Evolutionary conservation across 208 protist species (phyloP).

Genomic region (Trypanosoma cruzi): DNA sequence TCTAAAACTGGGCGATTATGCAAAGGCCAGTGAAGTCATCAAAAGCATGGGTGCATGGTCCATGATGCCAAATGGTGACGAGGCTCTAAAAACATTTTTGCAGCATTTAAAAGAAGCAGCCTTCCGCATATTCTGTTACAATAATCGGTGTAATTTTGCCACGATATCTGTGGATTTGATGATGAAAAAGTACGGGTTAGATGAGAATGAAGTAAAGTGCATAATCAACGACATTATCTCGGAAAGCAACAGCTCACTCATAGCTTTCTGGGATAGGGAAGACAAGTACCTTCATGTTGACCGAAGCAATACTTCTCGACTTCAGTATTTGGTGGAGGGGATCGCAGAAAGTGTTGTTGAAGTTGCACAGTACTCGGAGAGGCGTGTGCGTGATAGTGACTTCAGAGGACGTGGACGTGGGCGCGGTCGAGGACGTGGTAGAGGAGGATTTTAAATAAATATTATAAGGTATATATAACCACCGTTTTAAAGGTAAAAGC

Average conservation of each 20-base stretch:
- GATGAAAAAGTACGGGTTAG: constrained; percentile 78
- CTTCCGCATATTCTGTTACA: constrained; percentile 79
- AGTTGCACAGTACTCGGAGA: constrained; percentile 68
- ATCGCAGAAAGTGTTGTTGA: constrained; percentile 61
- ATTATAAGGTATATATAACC: background rate
- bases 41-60: constrained; percentile 65
- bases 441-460: constrained; percentile 11
- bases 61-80: constrained; percentile 54
- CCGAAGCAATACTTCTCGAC: constrained; percentile 74
- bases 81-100: constrained; percentile 49
- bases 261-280: constrained; percentile 87
- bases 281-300: constrained; percentile 83
- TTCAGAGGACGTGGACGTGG: constrained; percentile 55
- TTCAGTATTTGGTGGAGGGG: constrained; percentile 84
- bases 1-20: constrained; percentile 77
- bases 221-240: constrained; percentile 76
- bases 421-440: constrained; percentile 41
- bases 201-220: constrained; percentile 54
- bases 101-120: constrained; percentile 71
- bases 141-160: constrained; percentile 76
- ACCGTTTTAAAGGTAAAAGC: constrained; percentile 11
- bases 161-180: constrained; percentile 79
- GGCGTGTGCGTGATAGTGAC: constrained; percentile 43
- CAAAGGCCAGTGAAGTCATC: constrained; percentile 53
- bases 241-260: constrained; percentile 65